These are phyloP conservation scores for Penicillium pancosmium DNA, from an alignment of 495 filamentous ascomycete species.

Conservation along the genomic window DNA sequence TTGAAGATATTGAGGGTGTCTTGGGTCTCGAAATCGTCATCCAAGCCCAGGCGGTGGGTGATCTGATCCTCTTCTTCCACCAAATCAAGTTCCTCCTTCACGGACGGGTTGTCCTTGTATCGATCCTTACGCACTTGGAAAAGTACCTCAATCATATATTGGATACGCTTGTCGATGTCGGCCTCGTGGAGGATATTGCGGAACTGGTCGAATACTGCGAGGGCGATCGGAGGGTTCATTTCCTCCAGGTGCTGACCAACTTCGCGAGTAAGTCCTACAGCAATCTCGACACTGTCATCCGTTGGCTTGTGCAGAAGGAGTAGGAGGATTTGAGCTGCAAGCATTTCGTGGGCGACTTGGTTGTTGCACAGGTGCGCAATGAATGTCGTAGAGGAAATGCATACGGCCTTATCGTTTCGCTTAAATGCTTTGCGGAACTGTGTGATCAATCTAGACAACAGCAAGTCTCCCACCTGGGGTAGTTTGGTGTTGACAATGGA, in stretches of 20 bases:
- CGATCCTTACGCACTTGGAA: conserved; percentile 96
- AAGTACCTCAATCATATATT: conserved; percentile 98
- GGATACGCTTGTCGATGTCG: conserved; percentile 92
- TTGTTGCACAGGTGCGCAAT: conserved; percentile 94
- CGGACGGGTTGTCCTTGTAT: conserved; percentile 89
- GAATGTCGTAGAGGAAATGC: conserved; percentile 86
- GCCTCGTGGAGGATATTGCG: conserved; percentile 92
- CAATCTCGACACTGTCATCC: conserved; percentile 97
- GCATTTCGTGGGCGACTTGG: conserved; percentile 90
- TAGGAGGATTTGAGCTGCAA: conserved; percentile 87
- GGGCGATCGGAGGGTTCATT: conserved; percentile 82
- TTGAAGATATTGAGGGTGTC: conserved; percentile 95
- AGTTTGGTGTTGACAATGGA: conserved; percentile 98
- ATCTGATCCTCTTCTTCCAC: conserved; percentile 98
- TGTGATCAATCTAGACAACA: conserved; percentile 81
- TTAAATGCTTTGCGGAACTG: conserved; percentile 97
- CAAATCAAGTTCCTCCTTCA: conserved; percentile 91
- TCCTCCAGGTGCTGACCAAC: conserved; percentile 93
- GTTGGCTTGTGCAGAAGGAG: conserved; percentile 91
- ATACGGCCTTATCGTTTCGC: conserved; percentile 95
- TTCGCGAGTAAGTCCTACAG: conserved; percentile 86
- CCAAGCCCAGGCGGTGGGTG: conserved; percentile 77
- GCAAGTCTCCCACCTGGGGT: conserved; percentile 87
- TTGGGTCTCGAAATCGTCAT: conserved; percentile 79
- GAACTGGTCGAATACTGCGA: conserved; percentile 94